phyloP scores from a whole-genome alignment of 345 rosid species.

The Salix viminalis region DNA sequence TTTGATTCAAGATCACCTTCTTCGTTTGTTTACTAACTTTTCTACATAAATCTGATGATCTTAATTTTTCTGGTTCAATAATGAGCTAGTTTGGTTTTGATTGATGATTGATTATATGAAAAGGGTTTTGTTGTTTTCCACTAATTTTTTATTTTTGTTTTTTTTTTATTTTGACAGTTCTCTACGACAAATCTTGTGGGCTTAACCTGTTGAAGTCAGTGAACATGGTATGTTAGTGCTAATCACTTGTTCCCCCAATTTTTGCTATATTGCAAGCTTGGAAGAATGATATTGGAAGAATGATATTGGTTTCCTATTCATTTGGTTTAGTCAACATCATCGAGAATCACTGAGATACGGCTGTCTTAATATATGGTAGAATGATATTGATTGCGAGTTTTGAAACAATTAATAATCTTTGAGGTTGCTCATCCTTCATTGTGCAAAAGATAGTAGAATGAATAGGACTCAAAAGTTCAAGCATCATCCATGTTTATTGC shows the following conservation, averaged over 20 bases:
- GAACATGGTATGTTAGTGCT: slow-evolving; percentile 13
- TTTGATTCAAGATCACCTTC: not conserved
- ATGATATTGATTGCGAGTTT: not conserved
- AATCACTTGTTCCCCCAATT: not conserved
- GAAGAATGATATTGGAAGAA: no score
- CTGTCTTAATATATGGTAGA: no score
- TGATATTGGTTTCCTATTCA: no score
- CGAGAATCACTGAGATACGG: not conserved
- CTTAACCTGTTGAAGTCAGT: not conserved
- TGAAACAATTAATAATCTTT: not conserved
- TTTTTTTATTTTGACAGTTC: not conserved
- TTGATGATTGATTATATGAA: not conserved
- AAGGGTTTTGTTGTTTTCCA: not conserved
- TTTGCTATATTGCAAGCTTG: not conserved
- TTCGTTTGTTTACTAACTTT: not conserved
- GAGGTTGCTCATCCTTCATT: no score
- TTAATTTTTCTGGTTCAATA: not conserved
- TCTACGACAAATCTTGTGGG: not conserved
- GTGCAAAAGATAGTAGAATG: not conserved
- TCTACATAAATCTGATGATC: not conserved
- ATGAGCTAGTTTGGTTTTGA: not conserved
- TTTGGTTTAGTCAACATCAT: not conserved
- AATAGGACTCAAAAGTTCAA: not conserved
- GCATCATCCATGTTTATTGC: not conserved
- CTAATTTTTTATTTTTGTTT: not conserved